A percentile compares a stretch with the other conserved stretches of the same genome.
Conservation (phyloP, 2,329 filamentous ascomycete genomes). For the Hypoxylon sp. region DNA sequence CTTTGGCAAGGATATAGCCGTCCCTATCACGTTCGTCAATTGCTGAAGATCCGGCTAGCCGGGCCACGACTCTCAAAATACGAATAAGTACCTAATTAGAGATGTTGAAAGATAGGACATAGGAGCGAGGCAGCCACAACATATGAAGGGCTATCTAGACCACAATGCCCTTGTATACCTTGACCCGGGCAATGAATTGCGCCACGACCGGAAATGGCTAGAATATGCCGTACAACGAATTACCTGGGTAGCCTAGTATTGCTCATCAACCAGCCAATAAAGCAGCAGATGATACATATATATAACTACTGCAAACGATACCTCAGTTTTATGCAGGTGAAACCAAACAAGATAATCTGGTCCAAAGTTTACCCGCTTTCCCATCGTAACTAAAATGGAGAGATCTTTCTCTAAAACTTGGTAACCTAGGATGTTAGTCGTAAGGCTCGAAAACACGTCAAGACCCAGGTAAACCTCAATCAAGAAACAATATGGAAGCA, state of each 20-base stretch:
- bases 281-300: background rate
- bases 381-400: slow-evolving; percentile 14
- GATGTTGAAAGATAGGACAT: background rate
- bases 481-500: slow-evolving; percentile 35
- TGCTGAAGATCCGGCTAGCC: slow-evolving; percentile 36
- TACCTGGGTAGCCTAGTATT: slow-evolving; percentile 4
- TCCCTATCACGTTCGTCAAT: slow-evolving; percentile 26
- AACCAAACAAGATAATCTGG: slow-evolving; percentile 33
- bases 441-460: slow-evolving; percentile 11
- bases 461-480: slow-evolving; percentile 16
- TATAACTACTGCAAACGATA: slow-evolving; percentile 2
- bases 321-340: slow-evolving; percentile 27
- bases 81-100: background rate
- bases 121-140: too few species aligned
- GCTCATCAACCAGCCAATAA: background rate
- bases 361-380: slow-evolving; percentile 20
- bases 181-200: background rate
- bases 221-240: background rate
- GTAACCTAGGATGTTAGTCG: slow-evolving; percentile 1
- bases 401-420: slow-evolving; percentile 21
- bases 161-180: background rate
- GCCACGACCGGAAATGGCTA: slow-evolving; percentile 1
- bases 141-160: background rate
- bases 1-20: slow-evolving; percentile 26
- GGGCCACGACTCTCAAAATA: slow-evolving; percentile 11